Base-by-base conservation (phyloP, 106 monocot species). In the Ottelia alismoides region DNA sequence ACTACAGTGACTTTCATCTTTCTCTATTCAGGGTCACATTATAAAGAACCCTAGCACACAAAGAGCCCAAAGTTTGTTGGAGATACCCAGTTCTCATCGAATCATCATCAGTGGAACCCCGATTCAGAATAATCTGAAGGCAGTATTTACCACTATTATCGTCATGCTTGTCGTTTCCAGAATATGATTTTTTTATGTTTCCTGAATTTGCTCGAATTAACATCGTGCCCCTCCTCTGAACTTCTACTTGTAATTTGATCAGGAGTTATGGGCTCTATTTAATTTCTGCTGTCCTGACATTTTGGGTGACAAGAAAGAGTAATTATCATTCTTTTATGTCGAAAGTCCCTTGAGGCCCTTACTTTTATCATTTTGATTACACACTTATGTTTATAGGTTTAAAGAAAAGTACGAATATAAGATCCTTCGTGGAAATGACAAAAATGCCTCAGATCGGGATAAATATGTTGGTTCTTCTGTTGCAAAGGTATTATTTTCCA, bases 261-360 rank as follows among this genome's bases (percentile, higher is more conserved):
- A 92, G 92, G 92, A 98, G 65, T 57, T 98, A 11, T 98, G 98
- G 98, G 90, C 90, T 55, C 60, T 98, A 50, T 98, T 98, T 58
- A 53, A 83, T 74, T 90, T 98, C 22, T 98, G 90, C 64, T 98
- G 90, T 69, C 85, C 90, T 30, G 72, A 72, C 45, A 53, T 98
- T 27, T 70, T 98, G 76, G 98, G 98, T 40, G 85, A 86, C 65
- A 98, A 90, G 76, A 62, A 90, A 67, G 60, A 72, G 98, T 98
- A 79, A 66, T 47, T 27, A 16, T 45, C 25, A 16, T 52, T 43
- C 40, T 7, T 43, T 16, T 7, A 43, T 43, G 40, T 16, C 40
- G n/a, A n/a, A 2, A 2, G 28, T 27, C 28, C 25, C 25, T 53
- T 19, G 28, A 1, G 20, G 28, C 27, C 25, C 9, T n/a, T 49